Evolutionary conservation across 257 asterid genomes (phyloP), one percentile per base, ranked within the genome.

Genomic region (Handroanthus guayacan): DNA sequence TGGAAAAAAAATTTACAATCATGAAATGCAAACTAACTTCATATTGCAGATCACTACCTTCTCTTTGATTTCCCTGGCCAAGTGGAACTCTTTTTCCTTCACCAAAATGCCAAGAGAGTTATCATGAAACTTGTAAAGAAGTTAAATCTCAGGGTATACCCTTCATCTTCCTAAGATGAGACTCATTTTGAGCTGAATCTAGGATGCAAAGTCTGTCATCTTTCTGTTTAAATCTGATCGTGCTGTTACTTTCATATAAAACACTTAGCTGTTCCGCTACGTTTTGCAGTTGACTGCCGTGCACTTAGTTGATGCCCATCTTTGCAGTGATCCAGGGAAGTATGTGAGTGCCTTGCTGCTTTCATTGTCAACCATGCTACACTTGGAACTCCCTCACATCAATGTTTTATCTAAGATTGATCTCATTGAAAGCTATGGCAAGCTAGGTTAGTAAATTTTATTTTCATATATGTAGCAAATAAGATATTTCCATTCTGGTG

Each of bases 21-120:
- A 64, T 57, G 55, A n/a, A 74, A 16, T 51, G 20, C 74, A 56
- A 66, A 51, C 41, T 62, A 50, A 64, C 58, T 34, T 77, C 71
- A 54, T 75, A 78, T 65, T 82, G 92, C 98, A 95, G 99, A 91
- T 82, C 97, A 91, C 85, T 95, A 95, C 87, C 83, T 95, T 68
- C 97, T 95, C 71, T 95, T 95, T 76, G 99, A 95, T 88, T 91
- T 95, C 78, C 98, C 99, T 57, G 98, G 98, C 67, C 99, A 95
- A 88, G 99, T 95, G 83, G 99, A 95, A 75, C 94, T 93, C 78
- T 95, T 95, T 84, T 95, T 95, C 83, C 96, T 95, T 67, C 98
- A 95, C 56, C 84, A 83, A 79, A 90, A 86, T 80, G 98, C 96
- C 2, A 93, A 95, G 86, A 74, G 79, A 43, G 91, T 91, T 69